phyloP scores from a whole-genome alignment of 1,284 basidiomycete species.

The Xanthoconium separans region DNA sequence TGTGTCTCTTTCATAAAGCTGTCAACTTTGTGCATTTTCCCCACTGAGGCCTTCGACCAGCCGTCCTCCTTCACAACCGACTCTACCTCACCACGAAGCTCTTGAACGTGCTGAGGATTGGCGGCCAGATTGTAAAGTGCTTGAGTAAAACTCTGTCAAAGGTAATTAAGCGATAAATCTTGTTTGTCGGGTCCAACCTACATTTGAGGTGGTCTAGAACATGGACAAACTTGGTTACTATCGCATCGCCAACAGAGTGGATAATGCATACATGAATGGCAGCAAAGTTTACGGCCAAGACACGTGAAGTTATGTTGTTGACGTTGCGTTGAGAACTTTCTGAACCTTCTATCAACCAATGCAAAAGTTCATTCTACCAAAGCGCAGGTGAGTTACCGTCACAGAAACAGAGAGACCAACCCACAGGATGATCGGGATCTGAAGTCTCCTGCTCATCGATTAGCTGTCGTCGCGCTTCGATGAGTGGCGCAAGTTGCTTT shows the following conservation, averaged over 20 bases:
- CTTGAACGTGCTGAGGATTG: constrained; percentile 37
- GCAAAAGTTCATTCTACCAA: constrained; percentile 40
- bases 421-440: constrained; percentile 19
- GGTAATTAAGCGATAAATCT: not conserved
- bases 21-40: constrained; percentile 44
- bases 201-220: constrained; percentile 12
- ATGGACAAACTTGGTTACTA: not conserved
- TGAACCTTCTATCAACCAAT: constrained; percentile 44
- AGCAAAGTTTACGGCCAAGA: constrained; percentile 41
- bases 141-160: constrained; percentile 33
- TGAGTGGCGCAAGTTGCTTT: constrained; percentile 33
- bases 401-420: not conserved
- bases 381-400: not conserved
- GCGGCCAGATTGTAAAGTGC: constrained; percentile 38
- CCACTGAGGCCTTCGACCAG: constrained; percentile 42
- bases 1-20: constrained; percentile 47
- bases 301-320: constrained; percentile 30
- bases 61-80: constrained; percentile 37
- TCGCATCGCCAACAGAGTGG: not conserved
- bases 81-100: constrained; percentile 45
- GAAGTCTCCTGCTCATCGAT: constrained; percentile 33
- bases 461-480: constrained; percentile 35
- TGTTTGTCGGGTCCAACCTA: not conserved
- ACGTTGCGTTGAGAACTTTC: constrained; percentile 29
- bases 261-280: constrained; percentile 35